phyloP scores from a whole-genome alignment of 768 basidiomycete species.

The Panus rudis region DNA sequence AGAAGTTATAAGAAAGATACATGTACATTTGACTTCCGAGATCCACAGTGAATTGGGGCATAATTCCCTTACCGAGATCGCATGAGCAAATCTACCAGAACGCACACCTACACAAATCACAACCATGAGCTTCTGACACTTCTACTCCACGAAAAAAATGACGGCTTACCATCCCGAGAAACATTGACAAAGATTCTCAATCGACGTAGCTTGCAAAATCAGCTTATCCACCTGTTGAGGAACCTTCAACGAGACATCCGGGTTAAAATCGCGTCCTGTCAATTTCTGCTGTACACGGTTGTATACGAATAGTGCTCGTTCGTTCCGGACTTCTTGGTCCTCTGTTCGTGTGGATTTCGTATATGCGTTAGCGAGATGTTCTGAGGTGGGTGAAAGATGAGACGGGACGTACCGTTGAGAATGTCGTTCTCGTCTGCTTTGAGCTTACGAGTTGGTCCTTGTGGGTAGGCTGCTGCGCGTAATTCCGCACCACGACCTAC shows the following conservation, averaged over 20 bases:
- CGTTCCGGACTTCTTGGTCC: slow-evolving; percentile 83
- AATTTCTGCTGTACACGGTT: slow-evolving; percentile 94
- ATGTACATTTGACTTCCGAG: too few species aligned
- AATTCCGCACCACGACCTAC: too few species aligned
- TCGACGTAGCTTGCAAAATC: slow-evolving; percentile 85
- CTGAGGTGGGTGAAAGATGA: slow-evolving; percentile 1
- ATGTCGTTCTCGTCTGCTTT: slow-evolving; percentile 94
- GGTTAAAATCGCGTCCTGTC: slow-evolving; percentile 94
- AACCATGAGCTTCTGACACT: too few species aligned
- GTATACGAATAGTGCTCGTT: slow-evolving; percentile 84
- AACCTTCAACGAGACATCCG: slow-evolving; percentile 67
- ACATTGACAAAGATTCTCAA: slow-evolving; percentile 95
- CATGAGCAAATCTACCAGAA: too few species aligned
- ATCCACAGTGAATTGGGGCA: too few species aligned
- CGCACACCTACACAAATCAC: too few species aligned
- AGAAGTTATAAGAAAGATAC: too few species aligned
- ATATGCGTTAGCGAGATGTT: too few species aligned
- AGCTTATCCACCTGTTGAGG: slow-evolving; percentile 84
- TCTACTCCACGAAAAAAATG: too few species aligned
- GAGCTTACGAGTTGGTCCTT: slow-evolving; percentile 72
- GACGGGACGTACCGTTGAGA: slow-evolving; percentile 60
- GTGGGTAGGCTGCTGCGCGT: slow-evolving; percentile 64
- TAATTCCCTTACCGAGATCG: too few species aligned
- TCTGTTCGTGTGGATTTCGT: slow-evolving; percentile 33
- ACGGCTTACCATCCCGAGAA: slow-evolving; percentile 82